These are phyloP conservation scores for Xylaria sp. DNA, from an alignment of 495 filamentous ascomycete genomes.

Conservation along the genomic window DNA sequence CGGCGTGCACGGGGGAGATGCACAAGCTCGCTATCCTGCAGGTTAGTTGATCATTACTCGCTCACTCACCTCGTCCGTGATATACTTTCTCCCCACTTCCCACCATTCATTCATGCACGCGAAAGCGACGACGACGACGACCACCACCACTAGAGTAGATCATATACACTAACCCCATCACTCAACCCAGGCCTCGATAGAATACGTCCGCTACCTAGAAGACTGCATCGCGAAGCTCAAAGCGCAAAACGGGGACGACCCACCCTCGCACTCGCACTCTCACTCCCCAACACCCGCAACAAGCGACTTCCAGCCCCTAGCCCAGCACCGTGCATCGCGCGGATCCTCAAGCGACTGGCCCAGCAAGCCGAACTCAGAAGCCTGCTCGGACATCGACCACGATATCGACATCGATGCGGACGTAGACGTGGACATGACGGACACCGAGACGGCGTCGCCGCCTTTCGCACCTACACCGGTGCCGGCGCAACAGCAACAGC, in stretches of 20 bases:
- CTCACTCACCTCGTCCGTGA: not conserved
- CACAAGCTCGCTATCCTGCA: conserved; percentile 97
- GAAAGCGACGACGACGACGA: not conserved
- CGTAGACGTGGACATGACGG: conserved; percentile 59
- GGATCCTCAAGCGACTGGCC: not conserved
- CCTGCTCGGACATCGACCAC: too few relatives aligned
- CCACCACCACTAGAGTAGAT: not conserved
- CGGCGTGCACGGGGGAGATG: conserved; percentile 91
- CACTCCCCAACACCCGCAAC: not conserved
- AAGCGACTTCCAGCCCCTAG: conserved; percentile 4
- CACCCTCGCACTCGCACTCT: not conserved
- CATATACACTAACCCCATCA: not conserved
- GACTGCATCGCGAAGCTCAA: conserved; percentile 86
- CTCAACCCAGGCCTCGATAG: conserved; percentile 79
- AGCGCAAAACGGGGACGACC: conserved; percentile 46
- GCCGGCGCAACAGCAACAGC: too few relatives aligned
- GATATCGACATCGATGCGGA: too few relatives aligned
- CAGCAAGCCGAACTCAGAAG: conserved; percentile 23
- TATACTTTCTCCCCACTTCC: not conserved
- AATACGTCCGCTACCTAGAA: conserved; percentile 94
- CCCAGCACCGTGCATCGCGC: not conserved
- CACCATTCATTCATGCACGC: too few relatives aligned
- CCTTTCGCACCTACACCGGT: conserved; percentile 36
- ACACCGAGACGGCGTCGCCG: conserved; percentile 46
- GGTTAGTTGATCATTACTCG: conserved; percentile 56